These are phyloP conservation scores for Mortierella sp. DNA, from an alignment of 371 early-diverging fungal species.

Conservation along the genomic window DNA sequence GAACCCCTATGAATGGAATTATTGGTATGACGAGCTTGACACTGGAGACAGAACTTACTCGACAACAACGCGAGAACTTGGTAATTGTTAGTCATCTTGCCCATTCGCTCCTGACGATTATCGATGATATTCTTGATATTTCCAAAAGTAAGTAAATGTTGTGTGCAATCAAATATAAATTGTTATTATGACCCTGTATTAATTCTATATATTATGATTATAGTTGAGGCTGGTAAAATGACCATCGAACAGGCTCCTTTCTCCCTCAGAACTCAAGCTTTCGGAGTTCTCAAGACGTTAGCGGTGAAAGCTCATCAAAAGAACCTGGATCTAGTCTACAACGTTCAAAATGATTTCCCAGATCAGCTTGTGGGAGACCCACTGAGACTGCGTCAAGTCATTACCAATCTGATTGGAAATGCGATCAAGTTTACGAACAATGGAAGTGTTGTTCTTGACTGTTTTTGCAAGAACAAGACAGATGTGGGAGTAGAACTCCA, in stretches of 20 bases:
- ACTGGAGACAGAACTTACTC: conserved; percentile 74
- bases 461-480: conserved; percentile 51
- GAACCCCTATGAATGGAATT: conserved; percentile 86
- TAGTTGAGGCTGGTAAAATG: conserved; percentile 82
- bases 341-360: conserved; percentile 74
- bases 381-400: conserved; percentile 82
- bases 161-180: background rate
- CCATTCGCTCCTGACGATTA: conserved; percentile 76
- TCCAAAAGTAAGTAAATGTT: conserved; percentile 68
- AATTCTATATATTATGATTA: background rate
- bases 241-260: conserved; percentile 76
- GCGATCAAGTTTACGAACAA: conserved; percentile 87
- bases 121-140: conserved; percentile 86
- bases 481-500: conserved; percentile 65
- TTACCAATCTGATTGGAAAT: conserved; percentile 88
- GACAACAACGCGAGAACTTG: conserved; percentile 81
- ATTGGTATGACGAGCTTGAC: conserved; percentile 81
- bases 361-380: conserved; percentile 82
- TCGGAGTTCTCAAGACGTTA: conserved; percentile 75
- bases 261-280: conserved; percentile 71
- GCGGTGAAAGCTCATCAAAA: conserved; percentile 78
- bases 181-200: background rate
- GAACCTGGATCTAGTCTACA: conserved; percentile 70
- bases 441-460: conserved; percentile 72
- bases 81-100: conserved; percentile 78